Evolutionary conservation across 225 moss, liverwort and hornwort genomes (phyloP).

Genomic region (Neckera pumila): DNA sequence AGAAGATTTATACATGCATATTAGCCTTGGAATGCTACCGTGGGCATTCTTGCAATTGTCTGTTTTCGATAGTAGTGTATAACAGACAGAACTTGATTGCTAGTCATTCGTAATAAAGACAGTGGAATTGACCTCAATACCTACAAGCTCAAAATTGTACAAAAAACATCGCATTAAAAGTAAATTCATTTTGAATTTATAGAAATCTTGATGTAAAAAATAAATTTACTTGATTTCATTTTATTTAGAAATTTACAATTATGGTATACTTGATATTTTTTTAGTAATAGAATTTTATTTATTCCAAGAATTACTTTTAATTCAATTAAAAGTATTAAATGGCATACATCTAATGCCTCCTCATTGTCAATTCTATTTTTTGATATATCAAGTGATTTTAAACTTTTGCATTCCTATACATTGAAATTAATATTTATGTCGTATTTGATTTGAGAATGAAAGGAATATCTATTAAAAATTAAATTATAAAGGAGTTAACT

Average conservation of each 20-base stretch:
- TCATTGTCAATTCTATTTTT: slow-evolving; percentile 61
- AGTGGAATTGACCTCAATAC: slow-evolving; percentile 45
- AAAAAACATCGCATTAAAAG: not conserved
- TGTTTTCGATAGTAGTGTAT: slow-evolving; percentile 56
- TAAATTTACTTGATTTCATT: too few species aligned
- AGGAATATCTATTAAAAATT: not conserved
- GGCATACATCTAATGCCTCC: slow-evolving; percentile 19
- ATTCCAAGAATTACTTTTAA: fast-evolving
- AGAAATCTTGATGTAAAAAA: fast-evolving
- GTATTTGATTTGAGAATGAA: not conserved
- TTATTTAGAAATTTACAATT: too few species aligned
- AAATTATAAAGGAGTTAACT: not conserved
- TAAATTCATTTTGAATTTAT: too few species aligned
- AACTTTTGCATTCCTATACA: slow-evolving; percentile 33
- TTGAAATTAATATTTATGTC: not conserved
- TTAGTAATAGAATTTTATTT: not conserved
- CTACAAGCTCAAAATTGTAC: not conserved
- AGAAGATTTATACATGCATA: slow-evolving; percentile 9
- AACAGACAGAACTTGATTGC: slow-evolving; percentile 44
- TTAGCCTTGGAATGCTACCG: slow-evolving; percentile 33
- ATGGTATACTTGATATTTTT: not conserved
- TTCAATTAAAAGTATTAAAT: fast-evolving
- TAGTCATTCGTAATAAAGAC: slow-evolving; percentile 37
- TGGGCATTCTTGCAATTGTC: slow-evolving; percentile 50
- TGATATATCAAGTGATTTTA: slow-evolving; percentile 70